Percentiles rank a stretch among this genome's conserved stretches.
phyloP scores from a whole-genome alignment of 1,284 basidiomycete genomes.

The Exobasidium cylindrosporum region DNA sequence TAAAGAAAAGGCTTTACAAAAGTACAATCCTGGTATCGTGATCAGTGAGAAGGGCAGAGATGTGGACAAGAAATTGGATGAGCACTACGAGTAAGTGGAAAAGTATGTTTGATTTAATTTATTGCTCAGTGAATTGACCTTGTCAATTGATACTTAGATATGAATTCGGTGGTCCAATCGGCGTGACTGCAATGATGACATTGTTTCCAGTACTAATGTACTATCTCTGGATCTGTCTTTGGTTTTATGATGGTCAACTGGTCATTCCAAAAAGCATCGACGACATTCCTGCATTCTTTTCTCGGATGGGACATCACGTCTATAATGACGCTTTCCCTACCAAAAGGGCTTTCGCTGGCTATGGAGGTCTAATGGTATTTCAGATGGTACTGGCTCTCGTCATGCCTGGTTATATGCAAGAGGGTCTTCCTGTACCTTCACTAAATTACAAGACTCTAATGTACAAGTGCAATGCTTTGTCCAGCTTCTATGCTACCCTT shows the following conservation, averaged over 20 bases:
- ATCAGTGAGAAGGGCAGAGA: conserved; percentile 50
- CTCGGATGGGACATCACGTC: conserved; percentile 78
- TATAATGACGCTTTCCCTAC: conserved; percentile 87
- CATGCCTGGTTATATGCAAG: conserved; percentile 87
- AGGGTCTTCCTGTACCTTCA: conserved; percentile 61
- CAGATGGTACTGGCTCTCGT: conserved; percentile 86
- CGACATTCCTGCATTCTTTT: conserved; percentile 76
- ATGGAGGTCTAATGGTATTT: conserved; percentile 81
- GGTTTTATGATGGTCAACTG: conserved; percentile 87
- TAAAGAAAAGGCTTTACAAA: conserved; percentile 41
- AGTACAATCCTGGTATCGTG: conserved; percentile 50
- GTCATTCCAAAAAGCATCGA: conserved; percentile 71
- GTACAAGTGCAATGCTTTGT: conserved; percentile 88
- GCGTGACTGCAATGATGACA: conserved; percentile 88
- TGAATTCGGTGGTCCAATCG: conserved; percentile 93
- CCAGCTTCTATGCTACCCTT: conserved; percentile 82
- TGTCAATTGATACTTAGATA: conserved; percentile 61
- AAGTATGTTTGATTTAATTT: neutral
- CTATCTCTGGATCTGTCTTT: conserved; percentile 96
- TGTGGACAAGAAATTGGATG: conserved; percentile 51
- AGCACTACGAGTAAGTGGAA: conserved; percentile 40
- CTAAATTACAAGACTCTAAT: conserved; percentile 76
- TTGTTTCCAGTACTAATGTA: conserved; percentile 92
- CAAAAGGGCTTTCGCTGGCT: conserved; percentile 66
- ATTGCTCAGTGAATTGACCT: neutral